These are phyloP conservation scores for Sporisorium iseilematis-ciliati DNA, from an alignment of 1,284 basidiomycete genomes.

Conservation along the genomic window DNA sequence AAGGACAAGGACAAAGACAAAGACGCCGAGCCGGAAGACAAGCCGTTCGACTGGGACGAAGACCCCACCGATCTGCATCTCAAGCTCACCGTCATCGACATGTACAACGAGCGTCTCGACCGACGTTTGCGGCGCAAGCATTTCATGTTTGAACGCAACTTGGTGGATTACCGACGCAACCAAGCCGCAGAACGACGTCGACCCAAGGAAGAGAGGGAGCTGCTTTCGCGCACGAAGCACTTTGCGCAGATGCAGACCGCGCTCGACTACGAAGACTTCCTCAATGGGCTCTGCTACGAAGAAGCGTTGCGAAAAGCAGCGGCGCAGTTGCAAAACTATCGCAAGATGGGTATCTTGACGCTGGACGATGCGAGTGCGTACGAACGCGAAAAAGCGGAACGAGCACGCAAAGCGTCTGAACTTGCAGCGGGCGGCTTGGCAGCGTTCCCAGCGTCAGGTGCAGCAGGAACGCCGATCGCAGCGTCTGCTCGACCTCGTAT, in stretches of 20 bases:
- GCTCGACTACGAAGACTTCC: conserved; percentile 88
- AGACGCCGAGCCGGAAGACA: conserved; percentile 58
- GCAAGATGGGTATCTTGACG: conserved; percentile 63
- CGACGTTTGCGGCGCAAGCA: conserved; percentile 87
- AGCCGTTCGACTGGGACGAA: conserved; percentile 76
- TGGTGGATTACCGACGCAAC: conserved; percentile 88
- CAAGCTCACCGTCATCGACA: conserved; percentile 89
- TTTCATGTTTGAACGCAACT: conserved; percentile 90
- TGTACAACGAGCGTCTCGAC: conserved; percentile 92
- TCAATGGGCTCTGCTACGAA: conserved; percentile 81
- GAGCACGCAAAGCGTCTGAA: conserved; percentile 57
- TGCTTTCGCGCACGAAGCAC: conserved; percentile 87
- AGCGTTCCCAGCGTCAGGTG: conserved; percentile 56
- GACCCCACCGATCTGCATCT: conserved; percentile 83
- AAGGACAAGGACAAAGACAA: conserved; percentile 56
- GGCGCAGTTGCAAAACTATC: conserved; percentile 65
- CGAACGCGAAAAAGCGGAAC: conserved; percentile 65
- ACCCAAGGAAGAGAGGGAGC: conserved; percentile 89
- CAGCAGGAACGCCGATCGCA: conserved; percentile 41
- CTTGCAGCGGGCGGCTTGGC: conserved; percentile 64
- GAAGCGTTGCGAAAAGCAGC: conserved; percentile 64
- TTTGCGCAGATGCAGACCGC: conserved; percentile 93
- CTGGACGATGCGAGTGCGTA: conserved; percentile 63
- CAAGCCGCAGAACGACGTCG: conserved; percentile 90
- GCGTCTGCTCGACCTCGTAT: conserved; percentile 32